Percentiles rank a stretch among this genome's conserved stretches.
phyloP scores from a whole-genome alignment of 306 rosid species.

The Albizia julibrissin region DNA sequence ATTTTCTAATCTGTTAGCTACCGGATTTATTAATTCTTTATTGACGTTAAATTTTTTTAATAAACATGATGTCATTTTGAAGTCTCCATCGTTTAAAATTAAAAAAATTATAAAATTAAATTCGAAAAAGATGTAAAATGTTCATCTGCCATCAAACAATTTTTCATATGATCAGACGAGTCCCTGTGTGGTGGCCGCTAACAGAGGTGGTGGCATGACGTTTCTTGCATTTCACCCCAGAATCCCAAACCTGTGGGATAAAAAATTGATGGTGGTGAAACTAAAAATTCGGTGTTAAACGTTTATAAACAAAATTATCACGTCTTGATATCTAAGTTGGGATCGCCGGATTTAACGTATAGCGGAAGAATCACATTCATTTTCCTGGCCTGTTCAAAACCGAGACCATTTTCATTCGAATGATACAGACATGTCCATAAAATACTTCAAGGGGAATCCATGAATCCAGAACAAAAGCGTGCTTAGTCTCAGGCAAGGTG shows the following conservation, averaged over 20 bases:
- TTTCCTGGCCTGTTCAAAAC: neutral
- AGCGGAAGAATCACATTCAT: neutral
- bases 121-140: neutral
- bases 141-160: neutral
- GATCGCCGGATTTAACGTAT: neutral
- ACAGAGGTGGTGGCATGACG: neutral
- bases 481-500: constrained; percentile 38
- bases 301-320: neutral
- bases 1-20: too few species aligned
- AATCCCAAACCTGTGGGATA: neutral
- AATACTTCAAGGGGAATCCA: neutral
- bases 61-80: neutral
- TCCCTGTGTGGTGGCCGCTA: neutral
- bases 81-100: neutral
- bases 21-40: neutral
- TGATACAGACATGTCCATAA: neutral
- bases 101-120: neutral
- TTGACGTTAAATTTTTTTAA: neutral
- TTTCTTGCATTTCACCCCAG: neutral
- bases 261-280: neutral
- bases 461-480: neutral
- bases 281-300: neutral
- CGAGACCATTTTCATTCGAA: neutral
- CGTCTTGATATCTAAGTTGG: neutral
- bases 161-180: neutral